Conservation (phyloP, 2,329 filamentous ascomycete genomes). For the Neurospora sp. region DNA sequence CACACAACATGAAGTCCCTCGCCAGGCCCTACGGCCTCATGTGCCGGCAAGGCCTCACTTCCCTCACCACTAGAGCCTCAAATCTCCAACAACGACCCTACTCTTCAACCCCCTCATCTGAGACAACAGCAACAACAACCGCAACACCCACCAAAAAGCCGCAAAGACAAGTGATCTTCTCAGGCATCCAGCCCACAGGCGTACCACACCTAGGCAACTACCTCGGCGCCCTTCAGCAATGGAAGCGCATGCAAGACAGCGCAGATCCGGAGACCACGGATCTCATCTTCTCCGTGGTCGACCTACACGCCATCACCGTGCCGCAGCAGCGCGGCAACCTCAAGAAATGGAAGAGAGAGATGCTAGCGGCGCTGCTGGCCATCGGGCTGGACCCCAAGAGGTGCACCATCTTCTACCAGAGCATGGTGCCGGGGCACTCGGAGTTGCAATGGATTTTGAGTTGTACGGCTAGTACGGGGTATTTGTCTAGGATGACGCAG, state of each 20-base stretch:
- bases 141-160: background rate
- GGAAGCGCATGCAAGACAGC: constrained; percentile 69
- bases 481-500: constrained; percentile 96
- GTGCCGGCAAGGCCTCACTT: background rate
- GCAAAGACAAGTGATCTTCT: constrained; percentile 57
- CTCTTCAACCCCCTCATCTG: background rate
- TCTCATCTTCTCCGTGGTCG: constrained; percentile 79
- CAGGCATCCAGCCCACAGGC: constrained; percentile 93
- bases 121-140: background rate
- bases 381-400: constrained; percentile 72
- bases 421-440: constrained; percentile 64
- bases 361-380: constrained; percentile 70
- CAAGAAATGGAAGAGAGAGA: constrained; percentile 57
- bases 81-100: background rate
- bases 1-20: background rate
- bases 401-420: constrained; percentile 75
- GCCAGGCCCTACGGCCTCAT: background rate
- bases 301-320: constrained; percentile 85
- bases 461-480: constrained; percentile 83
- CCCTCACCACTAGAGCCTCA: background rate
- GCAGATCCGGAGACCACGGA: constrained; percentile 41
- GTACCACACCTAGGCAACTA: constrained; percentile 94
- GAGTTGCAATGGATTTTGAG: constrained; percentile 97
- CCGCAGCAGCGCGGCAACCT: constrained; percentile 56
- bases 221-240: constrained; percentile 77